Base-by-base conservation (phyloP, 2,329 filamentous ascomycete genomes). In the Hysterium pulicare region DNA sequence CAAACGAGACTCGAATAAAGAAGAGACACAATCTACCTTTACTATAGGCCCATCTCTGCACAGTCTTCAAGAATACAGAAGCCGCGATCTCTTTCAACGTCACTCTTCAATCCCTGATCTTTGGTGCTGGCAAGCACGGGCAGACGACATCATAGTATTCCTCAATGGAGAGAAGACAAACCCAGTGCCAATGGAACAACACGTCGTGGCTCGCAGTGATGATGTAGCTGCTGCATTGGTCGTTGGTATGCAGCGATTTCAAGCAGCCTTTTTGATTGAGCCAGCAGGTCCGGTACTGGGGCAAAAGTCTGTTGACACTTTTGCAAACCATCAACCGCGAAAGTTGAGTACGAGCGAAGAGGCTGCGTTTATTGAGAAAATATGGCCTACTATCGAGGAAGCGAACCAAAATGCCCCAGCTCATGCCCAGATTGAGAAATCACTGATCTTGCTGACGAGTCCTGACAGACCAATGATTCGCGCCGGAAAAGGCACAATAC, bases 401-500 rank as follows among this genome's bases (percentile, higher is more conserved):
- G 73, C 71, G 0, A 77, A 77, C 35, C 49, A 55, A 1, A 41
- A 51, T 0, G 59, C 64, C 11, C 62, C 66, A 1, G 66, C 65
- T n/a, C 70, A 74, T 49, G 67, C 62, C 2, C 67, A 68, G 28
- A 51, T 78, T 2, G 61, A 64, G 41, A 68, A 66, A 44, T 62
- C 62, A 23, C 69, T 65, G 36, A 62, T 77, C 20, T 55, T 65
- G 0, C 55, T 77, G 31, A 56, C 70, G 0, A 62, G 63, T 4
- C 59, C 59, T 5, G 55, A 62, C 2, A 72, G 72, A 48, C 69
- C 71, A 1, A 73, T 76, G 40, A 51, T 65, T 2, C 62, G 59
- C 10, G 70, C 74, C 0, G 67, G 69, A 8, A 75, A 78, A 49
- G 67, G 71, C 1, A 73, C 65, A 0, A 64, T 73, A 3, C 69